A percentile compares a stretch with the other conserved stretches of the same genome.
These are phyloP conservation scores for Paracamarosporium sp. DNA, from an alignment of 2,329 filamentous ascomycete species.

Conservation along the genomic window DNA sequence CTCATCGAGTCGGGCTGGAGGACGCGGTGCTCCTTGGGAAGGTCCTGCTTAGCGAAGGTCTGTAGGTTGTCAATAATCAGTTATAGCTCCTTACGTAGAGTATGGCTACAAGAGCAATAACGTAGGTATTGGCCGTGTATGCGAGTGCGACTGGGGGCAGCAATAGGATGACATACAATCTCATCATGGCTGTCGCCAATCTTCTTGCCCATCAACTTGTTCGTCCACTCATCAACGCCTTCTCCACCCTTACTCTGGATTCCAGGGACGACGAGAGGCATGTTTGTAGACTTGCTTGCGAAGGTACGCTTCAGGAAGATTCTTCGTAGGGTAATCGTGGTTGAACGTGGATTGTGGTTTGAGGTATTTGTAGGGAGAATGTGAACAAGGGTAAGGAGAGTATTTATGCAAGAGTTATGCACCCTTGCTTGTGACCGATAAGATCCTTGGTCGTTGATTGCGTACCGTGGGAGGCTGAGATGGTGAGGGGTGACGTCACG, in stretches of 20 bases:
- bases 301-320: constrained; percentile 6
- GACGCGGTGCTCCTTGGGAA: constrained; percentile 56
- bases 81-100: too few relatives aligned
- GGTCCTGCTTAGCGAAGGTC: constrained; percentile 59
- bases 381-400: background rate
- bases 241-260: constrained; percentile 47
- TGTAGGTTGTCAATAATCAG: too few relatives aligned
- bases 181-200: constrained; percentile 55
- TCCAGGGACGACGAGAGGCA: constrained; percentile 61
- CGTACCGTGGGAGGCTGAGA: constrained; percentile 1
- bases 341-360: background rate
- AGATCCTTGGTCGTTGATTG: background rate
- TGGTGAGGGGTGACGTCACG: constrained; percentile 9
- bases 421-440: constrained; percentile 4
- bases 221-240: constrained; percentile 51
- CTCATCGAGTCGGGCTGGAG: constrained; percentile 54
- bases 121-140: too few relatives aligned
- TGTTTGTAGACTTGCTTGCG: constrained; percentile 30
- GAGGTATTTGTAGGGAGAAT: background rate
- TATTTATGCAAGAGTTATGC: constrained; percentile 13
- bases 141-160: too few relatives aligned
- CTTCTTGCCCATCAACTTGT: constrained; percentile 60
- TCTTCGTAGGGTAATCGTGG: constrained; percentile 7
- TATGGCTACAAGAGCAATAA: background rate
- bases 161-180: constrained; percentile 42